Evolutionary conservation across 2,329 filamentous ascomycete species (phyloP), one percentile per base, ranked within the genome.

Genomic region (Colletotrichum somersetense): DNA sequence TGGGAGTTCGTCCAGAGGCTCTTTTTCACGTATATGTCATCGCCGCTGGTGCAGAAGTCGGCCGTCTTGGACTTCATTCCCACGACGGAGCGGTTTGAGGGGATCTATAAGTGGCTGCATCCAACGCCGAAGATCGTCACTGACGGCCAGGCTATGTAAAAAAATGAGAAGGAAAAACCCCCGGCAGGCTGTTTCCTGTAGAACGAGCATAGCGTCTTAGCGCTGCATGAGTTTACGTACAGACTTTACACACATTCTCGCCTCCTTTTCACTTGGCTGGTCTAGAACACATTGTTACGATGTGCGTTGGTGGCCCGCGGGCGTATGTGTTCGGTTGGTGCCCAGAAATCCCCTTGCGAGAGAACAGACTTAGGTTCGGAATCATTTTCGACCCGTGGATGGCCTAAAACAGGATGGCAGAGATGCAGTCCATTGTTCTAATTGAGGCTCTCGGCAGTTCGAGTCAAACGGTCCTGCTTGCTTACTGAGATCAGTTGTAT

Each of bases 61-160:
- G 58, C 62, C n/a, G 74, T 78, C 14, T 20, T 78, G 26, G 73
- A 77, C 42, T 78, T 75, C 30, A 59, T 77, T 42, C 44, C 65
- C 30, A 50, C 48, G 3, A 62, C 74, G 12, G 75, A 76, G 64
- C 74, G 74, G 1, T 73, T 75, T 7, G 59, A 66, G 50, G 75
- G 75, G 44, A 62, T 53, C 7, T 69, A 69, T 58, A 50, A 68
- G 48, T 69, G 66, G 69, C 46, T 69, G 46, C 53, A 72, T 11
- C 66, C 66, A 1, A 40, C 62, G 38, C 63, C 63, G 52, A 55
- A 64, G 18, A 44, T 10, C 33, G 23, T 59, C 8, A 30, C 42
- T 12, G 59, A 64, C 53, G 23, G 38, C 2, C 44, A n/a, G 14
- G 30, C 53, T 1, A 23, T 56, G n/a, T 64, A 18, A 26, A 56